Conservation (phyloP, 1,284 basidiomycete genomes). For the Boletellus deceptivus region DNA sequence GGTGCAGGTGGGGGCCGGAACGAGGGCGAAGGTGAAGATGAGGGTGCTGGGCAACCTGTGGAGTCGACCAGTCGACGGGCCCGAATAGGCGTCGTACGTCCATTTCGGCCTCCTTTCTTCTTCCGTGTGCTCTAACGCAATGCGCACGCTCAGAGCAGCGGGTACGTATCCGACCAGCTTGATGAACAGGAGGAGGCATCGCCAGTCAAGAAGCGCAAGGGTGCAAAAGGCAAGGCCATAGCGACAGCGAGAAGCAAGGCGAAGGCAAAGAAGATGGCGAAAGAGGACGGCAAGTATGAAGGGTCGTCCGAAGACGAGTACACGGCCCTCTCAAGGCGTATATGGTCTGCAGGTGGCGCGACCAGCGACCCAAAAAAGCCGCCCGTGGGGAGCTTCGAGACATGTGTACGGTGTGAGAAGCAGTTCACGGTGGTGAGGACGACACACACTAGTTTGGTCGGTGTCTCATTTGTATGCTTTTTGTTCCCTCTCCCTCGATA, state of each 20-base stretch:
- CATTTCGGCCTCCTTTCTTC: background rate
- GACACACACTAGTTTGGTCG: no score
- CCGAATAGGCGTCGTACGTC: slow-evolving; percentile 6
- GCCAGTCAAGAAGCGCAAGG: slow-evolving; percentile 41
- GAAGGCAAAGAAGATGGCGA: slow-evolving; percentile 49
- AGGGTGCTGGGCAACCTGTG: slow-evolving; percentile 2
- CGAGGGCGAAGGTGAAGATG: slow-evolving; percentile 12
- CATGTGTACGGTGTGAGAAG: slow-evolving; percentile 80
- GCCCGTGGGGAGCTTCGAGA: slow-evolving; percentile 75
- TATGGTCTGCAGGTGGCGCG: slow-evolving; percentile 40
- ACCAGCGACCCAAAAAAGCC: slow-evolving; percentile 50
- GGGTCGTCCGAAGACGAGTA: slow-evolving; percentile 51
- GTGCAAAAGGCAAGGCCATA: slow-evolving; percentile 14
- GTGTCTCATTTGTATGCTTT: background rate
- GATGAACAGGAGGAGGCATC: slow-evolving; percentile 53
- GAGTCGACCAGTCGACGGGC: slow-evolving; percentile 13
- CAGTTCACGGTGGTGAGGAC: slow-evolving; percentile 79
- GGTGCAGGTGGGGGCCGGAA: no score
- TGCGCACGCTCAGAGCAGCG: slow-evolving; percentile 35
- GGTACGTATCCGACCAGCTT: slow-evolving; percentile 71
- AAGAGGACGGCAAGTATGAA: slow-evolving; percentile 46
- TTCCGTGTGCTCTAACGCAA: background rate
- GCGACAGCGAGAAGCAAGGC: slow-evolving; percentile 40
- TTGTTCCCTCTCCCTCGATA: slow-evolving; percentile 31
- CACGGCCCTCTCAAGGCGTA: slow-evolving; percentile 54